Evolutionary conservation across 2,329 filamentous ascomycete species (phyloP), one percentile per base, ranked within the genome.

Genomic region (Fusarium haematococcum): DNA sequence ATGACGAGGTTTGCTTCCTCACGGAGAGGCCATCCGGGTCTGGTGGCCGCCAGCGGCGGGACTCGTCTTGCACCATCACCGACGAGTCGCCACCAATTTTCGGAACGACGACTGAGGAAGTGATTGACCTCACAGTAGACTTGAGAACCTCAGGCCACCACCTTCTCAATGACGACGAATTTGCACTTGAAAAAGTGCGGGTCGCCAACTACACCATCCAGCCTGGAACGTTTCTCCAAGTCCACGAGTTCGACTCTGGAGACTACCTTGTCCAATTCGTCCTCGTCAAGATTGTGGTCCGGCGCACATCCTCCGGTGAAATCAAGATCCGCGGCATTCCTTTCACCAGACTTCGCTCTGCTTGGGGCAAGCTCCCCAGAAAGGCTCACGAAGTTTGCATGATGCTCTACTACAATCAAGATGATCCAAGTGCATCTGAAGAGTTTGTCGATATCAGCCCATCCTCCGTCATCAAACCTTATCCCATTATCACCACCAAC

Each of bases 401-500:
- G 72, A 65, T 88, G 5, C 59, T 79, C 1, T 77, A 80, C 2
- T 82, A 89, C 2, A 80, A 86, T 5, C 70, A 85, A 4, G 80
- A 84, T 7, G 65, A 81, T 0, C 67, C 71, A 0, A 70, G 81
- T 4, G 37, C 72, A 0, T 62, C 77, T 0, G 62, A 83, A 1
- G 79, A 83, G 0, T 67, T 85, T 0, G 74, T 87, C 0, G 86
- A 90, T 3, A 77, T 91, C 0, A 50, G 80, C 0, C 65, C 87
- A 0, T 59, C 73, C 0, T 68, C 83, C 0, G 82, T 91, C 0
- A 75, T 83, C 2, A 70, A 80, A 2, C 80, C 85, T 8, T 81
- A 89, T 0, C 78, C 78, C 0, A 80, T 93, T 0, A 77, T 85
- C 0, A 80, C 87, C 3, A 94, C 91, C 0, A 94, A 94, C 67